Percentiles rank a stretch among this genome's conserved stretches.
Evolutionary conservation across 768 basidiomycete species (phyloP).

Genomic region (Mrakia hoshinonis): DNA sequence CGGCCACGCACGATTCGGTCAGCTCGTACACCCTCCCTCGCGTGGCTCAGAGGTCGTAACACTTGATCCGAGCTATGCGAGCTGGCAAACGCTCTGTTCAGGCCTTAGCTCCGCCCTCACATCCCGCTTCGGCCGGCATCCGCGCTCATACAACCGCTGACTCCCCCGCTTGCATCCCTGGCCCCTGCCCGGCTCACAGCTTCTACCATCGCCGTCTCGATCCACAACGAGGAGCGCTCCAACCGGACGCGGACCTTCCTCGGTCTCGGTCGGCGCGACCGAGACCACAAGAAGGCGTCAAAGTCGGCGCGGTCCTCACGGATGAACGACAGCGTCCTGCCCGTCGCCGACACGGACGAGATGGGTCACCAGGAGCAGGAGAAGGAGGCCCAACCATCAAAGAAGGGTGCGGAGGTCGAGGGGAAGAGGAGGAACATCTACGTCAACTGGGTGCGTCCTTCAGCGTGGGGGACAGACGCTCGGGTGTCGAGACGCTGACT

Average conservation of each 20-base stretch:
- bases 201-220: slow-evolving; percentile 78
- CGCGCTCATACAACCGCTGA: no score
- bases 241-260: slow-evolving; percentile 21
- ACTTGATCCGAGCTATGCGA: no score
- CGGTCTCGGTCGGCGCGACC: slow-evolving; percentile 18
- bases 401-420: slow-evolving; percentile 16
- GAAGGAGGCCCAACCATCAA: background rate
- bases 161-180: no score
- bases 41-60: no score
- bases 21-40: no score
- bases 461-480: background rate
- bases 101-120: no score
- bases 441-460: slow-evolving; percentile 49
- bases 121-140: no score
- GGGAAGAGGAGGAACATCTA: slow-evolving; percentile 59
- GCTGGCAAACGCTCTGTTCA: no score
- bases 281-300: slow-evolving; percentile 19
- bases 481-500: background rate
- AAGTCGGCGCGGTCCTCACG: slow-evolving; percentile 3
- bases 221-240: slow-evolving; percentile 53
- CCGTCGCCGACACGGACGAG: slow-evolving; percentile 12
- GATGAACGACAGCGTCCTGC: background rate
- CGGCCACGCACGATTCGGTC: no score
- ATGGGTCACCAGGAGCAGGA: slow-evolving; percentile 24
- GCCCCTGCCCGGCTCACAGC: no score